phyloP scores from a whole-genome alignment of 2,329 filamentous ascomycete species.

The Mycosphaerella arachidis region DNA sequence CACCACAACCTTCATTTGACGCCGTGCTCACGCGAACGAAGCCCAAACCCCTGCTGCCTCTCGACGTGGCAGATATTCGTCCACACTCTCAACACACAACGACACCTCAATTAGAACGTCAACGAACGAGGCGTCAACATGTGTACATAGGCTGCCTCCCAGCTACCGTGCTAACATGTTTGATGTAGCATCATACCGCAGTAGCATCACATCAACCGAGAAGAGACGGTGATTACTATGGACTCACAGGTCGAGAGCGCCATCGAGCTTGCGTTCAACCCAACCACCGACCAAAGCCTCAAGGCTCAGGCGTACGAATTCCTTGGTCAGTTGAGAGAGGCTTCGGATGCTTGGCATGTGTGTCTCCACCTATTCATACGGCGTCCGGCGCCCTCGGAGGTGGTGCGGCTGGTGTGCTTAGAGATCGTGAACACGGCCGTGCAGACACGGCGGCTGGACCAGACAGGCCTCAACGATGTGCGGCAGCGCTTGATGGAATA shows the following conservation, averaged over 20 bases:
- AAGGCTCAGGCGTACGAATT: conserved; percentile 81
- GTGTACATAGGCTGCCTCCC: conserved; percentile 2
- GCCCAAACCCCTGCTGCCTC: neutral
- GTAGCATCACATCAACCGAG: conserved; percentile 1
- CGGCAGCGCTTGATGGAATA: conserved; percentile 80
- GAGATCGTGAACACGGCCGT: conserved; percentile 92
- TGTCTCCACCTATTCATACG: conserved; percentile 82
- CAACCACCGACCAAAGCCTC: conserved; percentile 66
- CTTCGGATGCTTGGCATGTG: conserved; percentile 84
- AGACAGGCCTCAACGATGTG: conserved; percentile 66
- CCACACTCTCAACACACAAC: conserved; percentile 4
- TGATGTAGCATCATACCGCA: conserved; percentile 1
- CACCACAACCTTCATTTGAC: neutral
- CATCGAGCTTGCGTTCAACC: conserved; percentile 89
- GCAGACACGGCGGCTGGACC: conserved; percentile 71
- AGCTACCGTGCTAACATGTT: conserved; percentile 16
- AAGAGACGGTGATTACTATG: conserved; percentile 23
- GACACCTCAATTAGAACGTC: neutral
- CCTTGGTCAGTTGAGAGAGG: conserved; percentile 69
- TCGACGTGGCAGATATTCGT: too few species aligned
- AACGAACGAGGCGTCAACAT: conserved; percentile 1
- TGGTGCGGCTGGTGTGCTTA: conserved; percentile 82
- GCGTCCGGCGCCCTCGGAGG: conserved; percentile 69
- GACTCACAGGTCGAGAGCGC: conserved; percentile 76
- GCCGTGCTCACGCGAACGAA: neutral